Evolutionary conservation across 169 alveolate genomes (phyloP).

Genomic region (Theileria annulata): DNA sequence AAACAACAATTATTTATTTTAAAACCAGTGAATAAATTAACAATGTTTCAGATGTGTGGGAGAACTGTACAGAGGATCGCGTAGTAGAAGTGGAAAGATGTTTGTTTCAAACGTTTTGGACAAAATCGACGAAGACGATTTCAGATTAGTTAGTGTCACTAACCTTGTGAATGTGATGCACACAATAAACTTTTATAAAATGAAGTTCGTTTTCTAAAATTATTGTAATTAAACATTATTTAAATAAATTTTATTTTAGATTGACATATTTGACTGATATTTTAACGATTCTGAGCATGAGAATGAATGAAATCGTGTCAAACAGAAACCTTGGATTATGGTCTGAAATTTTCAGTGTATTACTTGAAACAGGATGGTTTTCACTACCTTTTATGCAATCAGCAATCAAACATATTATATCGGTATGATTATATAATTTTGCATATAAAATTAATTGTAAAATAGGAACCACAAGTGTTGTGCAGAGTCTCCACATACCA

Average conservation of each 20-base stretch:
- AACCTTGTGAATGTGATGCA: slow-evolving; percentile 4
- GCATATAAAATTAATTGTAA: not conserved
- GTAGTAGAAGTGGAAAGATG: slow-evolving; percentile 30
- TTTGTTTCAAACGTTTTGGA: slow-evolving; percentile 35
- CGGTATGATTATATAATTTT: slow-evolving; percentile 6
- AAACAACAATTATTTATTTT: not conserved
- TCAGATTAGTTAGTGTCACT: not conserved
- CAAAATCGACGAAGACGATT: slow-evolving; percentile 16
- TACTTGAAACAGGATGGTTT: slow-evolving; percentile 59
- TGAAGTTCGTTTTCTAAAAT: not conserved
- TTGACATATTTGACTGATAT: slow-evolving; percentile 34
- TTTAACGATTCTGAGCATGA: slow-evolving; percentile 20
- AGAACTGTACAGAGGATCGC: slow-evolving; percentile 31
- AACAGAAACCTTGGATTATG: slow-evolving; percentile 61
- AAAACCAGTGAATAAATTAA: not conserved
- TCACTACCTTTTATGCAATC: slow-evolving; percentile 52
- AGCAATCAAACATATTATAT: slow-evolving; percentile 41
- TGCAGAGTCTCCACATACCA: slow-evolving; percentile 54
- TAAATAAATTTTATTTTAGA: slow-evolving; percentile 1
- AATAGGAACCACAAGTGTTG: slow-evolving; percentile 59
- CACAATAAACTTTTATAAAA: not conserved
- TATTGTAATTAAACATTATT: not conserved
- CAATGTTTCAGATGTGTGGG: slow-evolving; percentile 7
- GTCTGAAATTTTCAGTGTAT: slow-evolving; percentile 58
- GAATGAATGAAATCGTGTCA: slow-evolving; percentile 42